Conservation (phyloP, 2,329 filamentous ascomycete genomes). For the Aureobasidium melanogenum region DNA sequence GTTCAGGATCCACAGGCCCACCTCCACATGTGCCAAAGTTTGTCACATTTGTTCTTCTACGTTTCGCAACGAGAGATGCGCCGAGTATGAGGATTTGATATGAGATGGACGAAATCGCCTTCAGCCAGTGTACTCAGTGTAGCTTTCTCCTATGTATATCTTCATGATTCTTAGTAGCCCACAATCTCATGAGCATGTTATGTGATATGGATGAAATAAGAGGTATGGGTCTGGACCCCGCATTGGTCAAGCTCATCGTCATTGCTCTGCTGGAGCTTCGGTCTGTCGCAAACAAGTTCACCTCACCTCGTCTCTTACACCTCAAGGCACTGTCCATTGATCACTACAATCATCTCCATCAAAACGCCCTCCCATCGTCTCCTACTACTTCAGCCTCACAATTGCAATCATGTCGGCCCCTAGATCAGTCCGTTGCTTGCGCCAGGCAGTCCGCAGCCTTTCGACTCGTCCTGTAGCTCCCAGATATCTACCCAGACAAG, state of each 20-base stretch:
- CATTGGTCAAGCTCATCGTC: not conserved
- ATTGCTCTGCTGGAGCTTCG: not conserved
- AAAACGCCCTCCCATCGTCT: not conserved
- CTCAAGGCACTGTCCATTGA: not conserved
- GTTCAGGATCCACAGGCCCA: not conserved
- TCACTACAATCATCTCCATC: not conserved
- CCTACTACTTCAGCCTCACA: not conserved
- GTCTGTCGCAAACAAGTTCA: not conserved
- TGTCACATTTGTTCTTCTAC: not conserved
- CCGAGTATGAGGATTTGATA: not conserved
- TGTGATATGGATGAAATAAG: not conserved
- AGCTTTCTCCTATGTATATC: too few relatives aligned
- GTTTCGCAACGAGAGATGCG: not conserved
- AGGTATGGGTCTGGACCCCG: not conserved
- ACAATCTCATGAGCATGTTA: too few relatives aligned
- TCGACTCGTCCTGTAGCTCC: constrained; percentile 11
- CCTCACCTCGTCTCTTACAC: not conserved
- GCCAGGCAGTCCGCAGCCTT: constrained; percentile 17
- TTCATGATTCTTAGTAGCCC: too few relatives aligned
- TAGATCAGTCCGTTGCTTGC: constrained; percentile 18
- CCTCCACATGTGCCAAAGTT: not conserved
- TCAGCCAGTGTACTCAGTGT: too few relatives aligned
- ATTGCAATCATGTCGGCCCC: constrained; percentile 18
- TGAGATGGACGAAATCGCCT: too few relatives aligned
- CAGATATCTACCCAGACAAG: constrained; percentile 1